Evolutionary conservation across 345 rosid genomes (phyloP), one percentile per base, ranked within the genome.

Genomic region (Moringa oleifera): DNA sequence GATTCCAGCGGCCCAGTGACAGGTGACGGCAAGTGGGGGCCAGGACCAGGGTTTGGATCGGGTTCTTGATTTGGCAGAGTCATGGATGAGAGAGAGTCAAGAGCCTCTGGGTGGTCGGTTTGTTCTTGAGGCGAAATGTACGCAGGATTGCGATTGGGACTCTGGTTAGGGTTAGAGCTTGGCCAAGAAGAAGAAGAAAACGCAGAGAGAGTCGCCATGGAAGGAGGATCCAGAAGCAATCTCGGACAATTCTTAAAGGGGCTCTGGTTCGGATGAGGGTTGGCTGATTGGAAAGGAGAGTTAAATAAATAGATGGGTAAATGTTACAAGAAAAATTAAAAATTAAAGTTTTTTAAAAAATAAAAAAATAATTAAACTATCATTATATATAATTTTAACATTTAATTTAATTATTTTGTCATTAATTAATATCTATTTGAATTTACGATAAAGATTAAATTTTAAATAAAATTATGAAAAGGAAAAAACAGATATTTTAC

Each of bases 181-280:
- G 47, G 47, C 47, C 47, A 41, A 15, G 76, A 50, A 21, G 87
- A 68, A 49, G 87, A 77, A 47, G 89, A 59, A 58, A 80, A 76
- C 22, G 91, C 85, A 17, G 92, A 84, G 58, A 92, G 81, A 31
- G 94, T 78, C 9, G 93, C 90, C 91, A 93, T 90, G 62, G 80
- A 57, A 22, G 62, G 18, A 64, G 24, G 18, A 57, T 36, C 16
- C 41, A 24, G 16, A 52, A 0, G 21, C 12, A 41, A 7, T 10
- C 1, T 23, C 6, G 24, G 49, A 16, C 50, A 20, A 17, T 28
- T 45, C 23, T 8, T 25, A 54, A 54, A n/a, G n/a, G n/a, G n/a
- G n/a, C n/a, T n/a, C n/a, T n/a, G n/a, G n/a, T n/a, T n/a, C n/a
- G n/a, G n/a, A n/a, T n/a, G n/a, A n/a, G n/a, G n/a, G n/a, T n/a